Percentiles rank a stretch among this genome's conserved stretches.
phyloP scores from a whole-genome alignment of 768 basidiomycete species.

The Tephrocybe sp. region DNA sequence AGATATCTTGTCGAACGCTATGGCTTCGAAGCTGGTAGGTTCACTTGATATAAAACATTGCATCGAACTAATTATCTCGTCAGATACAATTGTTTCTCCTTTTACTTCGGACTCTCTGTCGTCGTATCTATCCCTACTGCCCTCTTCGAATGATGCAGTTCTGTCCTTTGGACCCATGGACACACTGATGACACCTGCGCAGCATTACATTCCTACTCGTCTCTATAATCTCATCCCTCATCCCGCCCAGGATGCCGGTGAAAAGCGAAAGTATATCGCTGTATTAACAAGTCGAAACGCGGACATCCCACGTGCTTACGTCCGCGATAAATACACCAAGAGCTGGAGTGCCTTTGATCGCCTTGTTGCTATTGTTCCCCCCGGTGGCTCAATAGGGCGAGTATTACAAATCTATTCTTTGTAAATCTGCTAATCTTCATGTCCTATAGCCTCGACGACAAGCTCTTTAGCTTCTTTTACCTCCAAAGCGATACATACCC shows the following conservation, averaged over 20 bases:
- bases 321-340: constrained; percentile 90
- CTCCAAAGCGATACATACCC: constrained; percentile 78
- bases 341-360: constrained; percentile 92
- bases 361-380: constrained; percentile 85
- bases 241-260: constrained; percentile 73
- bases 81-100: constrained; percentile 70
- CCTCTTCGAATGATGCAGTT: constrained; percentile 70
- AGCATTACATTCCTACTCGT: constrained; percentile 71
- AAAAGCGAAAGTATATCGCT: constrained; percentile 72
- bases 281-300: constrained; percentile 79
- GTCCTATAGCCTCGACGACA: constrained; percentile 73
- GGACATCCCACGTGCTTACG: constrained; percentile 79
- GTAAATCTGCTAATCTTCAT: constrained; percentile 4
- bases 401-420: constrained; percentile 20
- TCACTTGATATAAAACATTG: background rate
- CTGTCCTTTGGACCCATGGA: constrained; percentile 84
- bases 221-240: constrained; percentile 76
- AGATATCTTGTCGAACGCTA: constrained; percentile 78
- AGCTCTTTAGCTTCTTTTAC: constrained; percentile 88
- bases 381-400: constrained; percentile 85
- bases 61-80: background rate
- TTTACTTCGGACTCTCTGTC: constrained; percentile 80
- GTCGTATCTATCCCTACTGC: constrained; percentile 72
- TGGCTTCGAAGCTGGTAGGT: constrained; percentile 71
- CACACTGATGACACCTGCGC: constrained; percentile 69